Conservation (phyloP, 169 alveolate species). For the Eimeria sp. region DNA sequence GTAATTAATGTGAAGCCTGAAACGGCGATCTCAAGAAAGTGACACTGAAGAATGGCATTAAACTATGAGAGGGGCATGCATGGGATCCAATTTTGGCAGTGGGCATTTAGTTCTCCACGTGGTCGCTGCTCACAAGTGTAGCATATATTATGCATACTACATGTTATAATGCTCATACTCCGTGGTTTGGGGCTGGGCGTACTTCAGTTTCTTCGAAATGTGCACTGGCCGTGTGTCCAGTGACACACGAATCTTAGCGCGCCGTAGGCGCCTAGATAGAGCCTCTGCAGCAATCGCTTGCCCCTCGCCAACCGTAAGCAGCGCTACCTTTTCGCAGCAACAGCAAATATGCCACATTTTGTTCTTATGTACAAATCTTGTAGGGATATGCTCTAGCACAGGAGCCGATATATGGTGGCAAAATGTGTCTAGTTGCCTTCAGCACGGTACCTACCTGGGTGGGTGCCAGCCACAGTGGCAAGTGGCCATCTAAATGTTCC, state of each 20-base stretch:
- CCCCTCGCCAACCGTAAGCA: slow-evolving; percentile 60
- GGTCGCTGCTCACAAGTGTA: background rate
- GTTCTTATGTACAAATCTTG: background rate
- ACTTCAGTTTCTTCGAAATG: slow-evolving; percentile 49
- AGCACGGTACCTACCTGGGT: slow-evolving; percentile 75
- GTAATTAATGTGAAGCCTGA: slow-evolving; percentile 32
- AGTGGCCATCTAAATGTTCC: slow-evolving; percentile 66
- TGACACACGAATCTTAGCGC: slow-evolving; percentile 2
- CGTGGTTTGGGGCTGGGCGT: background rate
- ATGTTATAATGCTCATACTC: too few species aligned
- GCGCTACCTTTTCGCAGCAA: slow-evolving; percentile 33
- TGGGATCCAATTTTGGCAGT: background rate
- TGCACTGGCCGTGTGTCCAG: slow-evolving; percentile 51
- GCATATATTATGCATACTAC: background rate
- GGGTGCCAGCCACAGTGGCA: slow-evolving; percentile 79
- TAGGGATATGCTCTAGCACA: background rate
- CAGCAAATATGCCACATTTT: background rate
- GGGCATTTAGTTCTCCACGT: background rate
- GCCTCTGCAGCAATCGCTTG: slow-evolving; percentile 45
- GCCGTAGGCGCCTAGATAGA: slow-evolving; percentile 27
- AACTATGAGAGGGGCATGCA: background rate
- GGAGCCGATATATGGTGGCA: background rate
- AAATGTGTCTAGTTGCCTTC: background rate
- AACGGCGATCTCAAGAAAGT: background rate
- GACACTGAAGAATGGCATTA: background rate